phyloP scores from a whole-genome alignment of 768 basidiomycete species.

The Lentinus tigrinus region DNA sequence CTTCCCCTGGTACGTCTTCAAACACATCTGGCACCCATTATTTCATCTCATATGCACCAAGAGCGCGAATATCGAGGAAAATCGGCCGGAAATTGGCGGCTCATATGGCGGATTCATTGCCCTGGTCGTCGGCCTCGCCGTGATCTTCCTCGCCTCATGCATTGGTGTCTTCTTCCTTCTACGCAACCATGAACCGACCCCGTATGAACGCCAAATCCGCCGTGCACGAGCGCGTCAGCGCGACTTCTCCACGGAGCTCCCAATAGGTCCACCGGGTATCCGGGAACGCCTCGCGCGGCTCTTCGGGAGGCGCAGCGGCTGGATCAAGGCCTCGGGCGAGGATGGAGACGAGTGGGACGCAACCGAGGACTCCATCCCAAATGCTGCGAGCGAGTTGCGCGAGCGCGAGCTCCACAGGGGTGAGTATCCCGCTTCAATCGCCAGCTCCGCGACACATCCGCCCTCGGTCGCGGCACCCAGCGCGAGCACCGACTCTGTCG shows the following conservation, averaged over 20 bases:
- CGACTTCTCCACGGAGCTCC: slow-evolving; percentile 18
- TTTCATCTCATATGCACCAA: not conserved
- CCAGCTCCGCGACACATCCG: not conserved
- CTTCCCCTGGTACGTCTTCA: slow-evolving; percentile 5
- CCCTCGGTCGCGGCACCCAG: not conserved
- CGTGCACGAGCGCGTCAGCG: slow-evolving; percentile 23
- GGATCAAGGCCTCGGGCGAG: slow-evolving; percentile 49
- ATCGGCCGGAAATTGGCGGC: slow-evolving; percentile 25
- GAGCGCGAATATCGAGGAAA: slow-evolving; percentile 8
- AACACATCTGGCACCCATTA: not conserved
- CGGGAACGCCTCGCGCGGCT: slow-evolving; percentile 26
- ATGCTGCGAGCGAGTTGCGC: not conserved
- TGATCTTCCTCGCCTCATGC: slow-evolving; percentile 54
- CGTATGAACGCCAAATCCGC: slow-evolving; percentile 28
- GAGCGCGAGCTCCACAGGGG: slow-evolving; percentile 4
- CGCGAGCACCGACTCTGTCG: slow-evolving; percentile 17
- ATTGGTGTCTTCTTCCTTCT: slow-evolving; percentile 57
- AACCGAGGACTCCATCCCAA: slow-evolving; percentile 18
- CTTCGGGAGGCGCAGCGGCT: slow-evolving; percentile 39
- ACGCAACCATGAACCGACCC: slow-evolving; percentile 44
- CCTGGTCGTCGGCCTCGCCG: slow-evolving; percentile 52
- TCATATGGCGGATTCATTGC: slow-evolving; percentile 54
- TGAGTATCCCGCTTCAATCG: slow-evolving; percentile 16
- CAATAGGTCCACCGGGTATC: slow-evolving; percentile 27
- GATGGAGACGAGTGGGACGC: slow-evolving; percentile 43